Conservation (phyloP, 352 stramenopile species). For the Phytophthora brassicae region DNA sequence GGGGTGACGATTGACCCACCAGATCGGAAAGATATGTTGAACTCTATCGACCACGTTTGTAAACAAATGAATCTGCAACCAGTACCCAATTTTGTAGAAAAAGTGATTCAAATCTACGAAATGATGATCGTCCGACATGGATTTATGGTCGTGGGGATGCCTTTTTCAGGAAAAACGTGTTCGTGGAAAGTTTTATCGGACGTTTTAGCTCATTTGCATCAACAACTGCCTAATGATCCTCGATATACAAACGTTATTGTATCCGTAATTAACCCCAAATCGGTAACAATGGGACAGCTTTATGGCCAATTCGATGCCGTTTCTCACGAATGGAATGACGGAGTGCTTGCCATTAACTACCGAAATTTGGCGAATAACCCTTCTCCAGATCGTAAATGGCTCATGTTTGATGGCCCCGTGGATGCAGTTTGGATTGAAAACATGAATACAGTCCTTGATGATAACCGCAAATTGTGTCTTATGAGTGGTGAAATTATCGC, state of each 20-base stretch:
- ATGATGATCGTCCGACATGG: conserved; percentile 97
- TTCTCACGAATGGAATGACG: conserved; percentile 95
- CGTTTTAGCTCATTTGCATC: conserved; percentile 81
- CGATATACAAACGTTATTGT: conserved; percentile 80
- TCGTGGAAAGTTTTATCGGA: conserved; percentile 90
- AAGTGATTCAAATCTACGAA: conserved; percentile 96
- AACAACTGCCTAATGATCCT: conserved; percentile 57
- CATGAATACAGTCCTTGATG: conserved; percentile 95
- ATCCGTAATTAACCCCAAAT: conserved; percentile 93
- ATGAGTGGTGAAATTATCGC: conserved; percentile 95
- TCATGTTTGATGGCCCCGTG: conserved; percentile 93
- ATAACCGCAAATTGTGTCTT: conserved; percentile 94
- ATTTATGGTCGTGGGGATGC: conserved; percentile 96
- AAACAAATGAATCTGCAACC: conserved; percentile 83
- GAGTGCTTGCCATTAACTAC: conserved; percentile 93
- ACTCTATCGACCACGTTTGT: conserved; percentile 81
- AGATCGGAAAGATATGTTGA: conserved; percentile 83
- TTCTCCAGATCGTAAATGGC: conserved; percentile 87
- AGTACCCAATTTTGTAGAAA: conserved; percentile 90
- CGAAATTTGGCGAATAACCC: conserved; percentile 77
- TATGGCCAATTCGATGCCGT: conserved; percentile 95
- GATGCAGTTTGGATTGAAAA: conserved; percentile 96
- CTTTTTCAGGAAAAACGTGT: conserved; percentile 93
- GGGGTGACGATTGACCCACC: conserved; percentile 89
- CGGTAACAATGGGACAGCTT: conserved; percentile 92